phyloP scores from a whole-genome alignment of 179 eudicot species.

The Spinacia oleracea region DNA sequence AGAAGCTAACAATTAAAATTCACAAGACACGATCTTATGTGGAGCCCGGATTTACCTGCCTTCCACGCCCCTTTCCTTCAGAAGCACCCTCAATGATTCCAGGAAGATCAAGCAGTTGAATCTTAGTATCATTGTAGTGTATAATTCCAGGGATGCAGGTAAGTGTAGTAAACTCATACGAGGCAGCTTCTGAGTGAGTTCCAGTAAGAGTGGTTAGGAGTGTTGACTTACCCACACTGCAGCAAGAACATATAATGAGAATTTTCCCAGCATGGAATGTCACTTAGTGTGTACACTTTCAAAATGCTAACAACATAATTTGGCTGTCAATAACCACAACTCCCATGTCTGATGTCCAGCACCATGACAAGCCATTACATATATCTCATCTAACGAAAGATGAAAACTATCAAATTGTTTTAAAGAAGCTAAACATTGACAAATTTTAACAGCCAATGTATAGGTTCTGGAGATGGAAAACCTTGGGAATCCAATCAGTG shows the following conservation, averaged over 20 bases:
- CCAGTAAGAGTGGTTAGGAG: slow-evolving; percentile 93
- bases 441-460: neutral
- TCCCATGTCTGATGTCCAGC: neutral
- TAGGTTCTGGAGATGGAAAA: slow-evolving; percentile 31
- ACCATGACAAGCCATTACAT: slow-evolving; percentile 3
- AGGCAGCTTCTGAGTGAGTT: slow-evolving; percentile 97
- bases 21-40: neutral
- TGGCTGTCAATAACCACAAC: slow-evolving; percentile 4
- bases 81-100: slow-evolving; percentile 99
- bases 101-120: slow-evolving; percentile 98
- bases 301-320: neutral
- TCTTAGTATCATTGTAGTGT: slow-evolving; percentile 93
- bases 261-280: neutral
- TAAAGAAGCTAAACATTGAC: slow-evolving; percentile 6
- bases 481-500: slow-evolving; percentile 99
- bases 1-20: neutral
- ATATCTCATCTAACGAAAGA: neutral
- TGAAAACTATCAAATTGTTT: slow-evolving; percentile 3
- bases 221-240: slow-evolving; percentile 98
- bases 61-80: slow-evolving; percentile 99
- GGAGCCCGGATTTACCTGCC: slow-evolving; percentile 61
- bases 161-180: slow-evolving; percentile 98
- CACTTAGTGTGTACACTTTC: neutral
- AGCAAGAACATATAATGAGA: slow-evolving; percentile 25
- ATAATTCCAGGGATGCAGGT: slow-evolving; percentile 99